phyloP scores from a whole-genome alignment of 2,329 filamentous ascomycete species.

The Beauveria asiatica region DNA sequence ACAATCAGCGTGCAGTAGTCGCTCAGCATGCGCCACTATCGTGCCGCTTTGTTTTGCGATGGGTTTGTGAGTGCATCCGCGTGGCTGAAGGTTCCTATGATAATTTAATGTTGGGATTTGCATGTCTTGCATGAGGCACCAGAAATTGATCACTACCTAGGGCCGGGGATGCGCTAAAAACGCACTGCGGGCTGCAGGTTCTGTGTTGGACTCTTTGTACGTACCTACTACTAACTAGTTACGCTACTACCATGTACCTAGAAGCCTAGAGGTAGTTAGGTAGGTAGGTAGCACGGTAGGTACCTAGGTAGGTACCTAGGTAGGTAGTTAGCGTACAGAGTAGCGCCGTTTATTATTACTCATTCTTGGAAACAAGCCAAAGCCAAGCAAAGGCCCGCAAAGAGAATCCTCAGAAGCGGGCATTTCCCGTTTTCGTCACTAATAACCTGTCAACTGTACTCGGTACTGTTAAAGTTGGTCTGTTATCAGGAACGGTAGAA shows the following conservation, averaged over 20 bases:
- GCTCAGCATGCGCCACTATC: not conserved
- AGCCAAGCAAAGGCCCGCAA: not conserved
- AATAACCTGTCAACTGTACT: not conserved
- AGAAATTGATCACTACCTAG: not conserved
- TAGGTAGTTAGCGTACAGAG: too few relatives aligned
- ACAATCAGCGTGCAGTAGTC: not conserved
- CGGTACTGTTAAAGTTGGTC: too few relatives aligned
- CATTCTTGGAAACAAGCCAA: not conserved
- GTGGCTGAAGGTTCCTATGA: not conserved
- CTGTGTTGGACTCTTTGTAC: conserved; percentile 1
- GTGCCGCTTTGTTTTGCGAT: not conserved
- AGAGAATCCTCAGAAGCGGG: not conserved
- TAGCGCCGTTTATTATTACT: too few relatives aligned
- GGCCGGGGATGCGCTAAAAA: not conserved
- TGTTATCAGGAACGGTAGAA: not conserved
- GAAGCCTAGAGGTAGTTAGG: too few relatives aligned
- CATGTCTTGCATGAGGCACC: not conserved
- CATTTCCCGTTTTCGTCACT: not conserved
- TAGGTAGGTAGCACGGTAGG: too few relatives aligned
- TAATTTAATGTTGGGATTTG: not conserved
- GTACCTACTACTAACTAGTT: too few relatives aligned
- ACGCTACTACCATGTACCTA: too few relatives aligned
- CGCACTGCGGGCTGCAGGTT: not conserved
- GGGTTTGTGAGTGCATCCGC: not conserved
- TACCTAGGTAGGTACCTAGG: too few relatives aligned